Evolutionary conservation across 495 filamentous ascomycete species (phyloP).

Genomic region (Lineolata rhizophorae): DNA sequence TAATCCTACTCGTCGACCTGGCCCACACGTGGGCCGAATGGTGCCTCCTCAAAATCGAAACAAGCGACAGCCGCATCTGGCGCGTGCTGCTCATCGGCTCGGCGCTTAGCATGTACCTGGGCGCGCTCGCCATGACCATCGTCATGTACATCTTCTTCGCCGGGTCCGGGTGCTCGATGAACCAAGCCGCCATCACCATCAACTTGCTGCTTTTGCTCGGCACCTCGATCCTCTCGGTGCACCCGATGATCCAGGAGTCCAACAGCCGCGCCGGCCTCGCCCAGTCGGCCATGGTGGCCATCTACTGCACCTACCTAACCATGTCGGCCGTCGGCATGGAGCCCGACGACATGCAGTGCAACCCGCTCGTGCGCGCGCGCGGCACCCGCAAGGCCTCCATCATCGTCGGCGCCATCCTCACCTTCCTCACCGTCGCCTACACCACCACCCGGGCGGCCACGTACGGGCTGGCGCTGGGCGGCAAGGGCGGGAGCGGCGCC

Average conservation of each 20-base stretch:
- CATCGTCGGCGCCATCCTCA: constrained; percentile 79
- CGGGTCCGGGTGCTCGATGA: constrained; percentile 65
- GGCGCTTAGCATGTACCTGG: constrained; percentile 83
- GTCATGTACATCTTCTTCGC: constrained; percentile 98
- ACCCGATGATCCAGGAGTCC: constrained; percentile 73
- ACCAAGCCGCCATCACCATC: constrained; percentile 60
- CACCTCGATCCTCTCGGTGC: constrained; percentile 67
- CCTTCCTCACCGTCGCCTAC: constrained; percentile 92
- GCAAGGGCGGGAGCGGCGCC: constrained; percentile 32
- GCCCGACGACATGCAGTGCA: constrained; percentile 85
- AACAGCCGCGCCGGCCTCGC: constrained; percentile 87
- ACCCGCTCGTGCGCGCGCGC: constrained; percentile 71
- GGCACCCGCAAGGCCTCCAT: constrained; percentile 80
- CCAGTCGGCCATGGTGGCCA: constrained; percentile 89
- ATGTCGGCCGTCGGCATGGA: constrained; percentile 98
- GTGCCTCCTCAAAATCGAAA: constrained; percentile 83
- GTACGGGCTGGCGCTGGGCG: constrained; percentile 67
- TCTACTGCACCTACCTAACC: constrained; percentile 96
- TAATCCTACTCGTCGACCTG: constrained; percentile 84
- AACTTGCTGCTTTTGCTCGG: constrained; percentile 70
- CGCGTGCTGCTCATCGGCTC: constrained; percentile 71
- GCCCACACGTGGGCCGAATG: constrained; percentile 97
- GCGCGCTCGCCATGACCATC: constrained; percentile 77
- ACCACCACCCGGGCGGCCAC: constrained; percentile 93
- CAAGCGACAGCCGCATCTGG: constrained; percentile 68